phyloP scores from a whole-genome alignment of 257 asterid genomes.

The Solanum gracilifrons region DNA sequence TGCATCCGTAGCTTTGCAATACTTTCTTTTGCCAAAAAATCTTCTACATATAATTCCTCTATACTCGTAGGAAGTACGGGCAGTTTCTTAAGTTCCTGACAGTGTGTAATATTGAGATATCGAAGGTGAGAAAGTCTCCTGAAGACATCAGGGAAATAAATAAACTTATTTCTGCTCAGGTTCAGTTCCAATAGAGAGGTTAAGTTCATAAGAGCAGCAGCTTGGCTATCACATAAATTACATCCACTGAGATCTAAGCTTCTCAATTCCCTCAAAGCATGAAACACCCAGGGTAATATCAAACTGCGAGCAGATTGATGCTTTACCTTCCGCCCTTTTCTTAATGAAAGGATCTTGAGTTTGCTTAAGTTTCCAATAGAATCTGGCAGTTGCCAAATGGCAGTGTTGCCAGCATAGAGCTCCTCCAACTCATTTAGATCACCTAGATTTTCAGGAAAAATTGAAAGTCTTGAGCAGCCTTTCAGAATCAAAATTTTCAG shows the following conservation, averaged over 20 bases:
- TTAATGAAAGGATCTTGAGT: background rate
- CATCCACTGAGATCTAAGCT: background rate
- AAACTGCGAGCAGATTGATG: background rate
- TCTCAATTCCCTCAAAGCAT: background rate
- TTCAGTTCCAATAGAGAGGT: background rate
- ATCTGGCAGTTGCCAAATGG: background rate
- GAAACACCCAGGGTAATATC: background rate
- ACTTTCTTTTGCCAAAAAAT: background rate
- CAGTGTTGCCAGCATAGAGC: background rate
- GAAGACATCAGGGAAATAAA: background rate
- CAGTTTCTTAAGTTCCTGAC: background rate
- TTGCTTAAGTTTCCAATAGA: background rate
- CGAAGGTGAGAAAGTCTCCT: background rate
- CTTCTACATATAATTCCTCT: background rate
- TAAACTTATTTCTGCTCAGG: background rate
- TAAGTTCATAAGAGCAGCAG: background rate
- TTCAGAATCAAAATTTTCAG: background rate
- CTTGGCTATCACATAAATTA: background rate
- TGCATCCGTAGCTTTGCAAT: background rate
- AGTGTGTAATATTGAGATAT: background rate
- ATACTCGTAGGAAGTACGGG: background rate
- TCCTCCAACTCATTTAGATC: background rate
- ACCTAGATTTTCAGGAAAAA: background rate
- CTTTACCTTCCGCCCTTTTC: background rate
- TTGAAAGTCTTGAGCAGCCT: background rate